These are phyloP conservation scores for Aegle marmelos DNA, from an alignment of 345 rosid species.

Conservation along the genomic window DNA sequence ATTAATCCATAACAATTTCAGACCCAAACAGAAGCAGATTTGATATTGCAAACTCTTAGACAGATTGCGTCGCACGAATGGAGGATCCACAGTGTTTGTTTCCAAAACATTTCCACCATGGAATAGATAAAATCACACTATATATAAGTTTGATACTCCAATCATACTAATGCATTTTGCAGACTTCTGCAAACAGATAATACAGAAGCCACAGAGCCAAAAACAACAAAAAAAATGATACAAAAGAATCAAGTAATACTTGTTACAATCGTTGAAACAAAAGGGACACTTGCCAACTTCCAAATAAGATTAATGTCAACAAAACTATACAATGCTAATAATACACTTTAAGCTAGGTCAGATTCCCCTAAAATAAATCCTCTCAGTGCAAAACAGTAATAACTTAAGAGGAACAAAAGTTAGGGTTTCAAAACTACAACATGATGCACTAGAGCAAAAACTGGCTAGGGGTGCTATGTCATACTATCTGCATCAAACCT, in stretches of 20 bases:
- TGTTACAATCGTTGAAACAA: not conserved
- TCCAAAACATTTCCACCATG: not conserved
- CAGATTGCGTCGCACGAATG: not conserved
- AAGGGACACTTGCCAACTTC: conserved; percentile 11
- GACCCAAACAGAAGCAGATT: not conserved
- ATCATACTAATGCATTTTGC: not conserved
- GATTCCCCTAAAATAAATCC: not conserved
- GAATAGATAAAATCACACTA: not conserved
- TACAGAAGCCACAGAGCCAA: not conserved
- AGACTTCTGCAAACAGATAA: not conserved
- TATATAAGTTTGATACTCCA: not conserved
- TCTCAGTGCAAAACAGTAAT: conserved; percentile 8
- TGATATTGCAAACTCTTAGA: not conserved
- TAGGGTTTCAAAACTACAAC: conserved; percentile 11
- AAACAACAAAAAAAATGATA: not conserved
- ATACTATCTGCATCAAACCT: conserved; percentile 8
- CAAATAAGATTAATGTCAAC: conserved; percentile 1
- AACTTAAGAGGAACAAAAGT: conserved; percentile 10
- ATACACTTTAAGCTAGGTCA: conserved; percentile 13
- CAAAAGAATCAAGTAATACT: not conserved
- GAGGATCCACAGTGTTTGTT: not conserved
- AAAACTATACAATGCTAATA: conserved; percentile 27
- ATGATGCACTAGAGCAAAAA: conserved; percentile 5
- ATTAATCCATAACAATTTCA: not conserved
- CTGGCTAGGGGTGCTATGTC: conserved; percentile 9